phyloP scores from a whole-genome alignment of 805 yeast species.

The Metschnikowia orientalis region DNA sequence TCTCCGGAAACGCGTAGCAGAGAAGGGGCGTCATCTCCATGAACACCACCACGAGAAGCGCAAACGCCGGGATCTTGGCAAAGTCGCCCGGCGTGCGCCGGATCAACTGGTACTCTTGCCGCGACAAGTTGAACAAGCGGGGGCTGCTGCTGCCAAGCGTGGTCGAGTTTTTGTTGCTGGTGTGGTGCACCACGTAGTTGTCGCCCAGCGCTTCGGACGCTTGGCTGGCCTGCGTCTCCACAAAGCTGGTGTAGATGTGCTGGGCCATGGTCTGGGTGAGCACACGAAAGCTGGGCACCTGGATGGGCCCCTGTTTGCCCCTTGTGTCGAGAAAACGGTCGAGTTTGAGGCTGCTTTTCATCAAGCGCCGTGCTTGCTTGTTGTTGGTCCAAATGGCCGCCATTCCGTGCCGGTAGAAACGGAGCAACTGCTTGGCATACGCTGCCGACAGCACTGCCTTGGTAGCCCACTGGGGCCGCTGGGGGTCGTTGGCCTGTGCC shows the following conservation, averaged over 20 bases:
- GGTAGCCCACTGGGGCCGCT: constrained; percentile 15
- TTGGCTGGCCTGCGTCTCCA: constrained; percentile 28
- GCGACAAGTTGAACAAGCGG: constrained; percentile 35
- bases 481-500: constrained; percentile 20
- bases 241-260: constrained; percentile 30
- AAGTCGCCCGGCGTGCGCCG: constrained; percentile 49
- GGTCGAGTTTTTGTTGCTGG: constrained; percentile 6
- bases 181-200: constrained; percentile 1
- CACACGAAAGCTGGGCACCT: constrained; percentile 31
- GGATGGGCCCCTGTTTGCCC: constrained; percentile 25
- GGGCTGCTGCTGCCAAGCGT: constrained; percentile 14
- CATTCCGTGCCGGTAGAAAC: constrained; percentile 57
- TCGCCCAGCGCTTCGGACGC: not conserved
- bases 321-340: constrained; percentile 17
- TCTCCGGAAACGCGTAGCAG: constrained; percentile 50
- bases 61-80: constrained; percentile 50
- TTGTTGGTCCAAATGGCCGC: constrained; percentile 49
- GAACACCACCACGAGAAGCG: constrained; percentile 42
- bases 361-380: constrained; percentile 16
- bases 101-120: constrained; percentile 49
- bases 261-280: constrained; percentile 35
- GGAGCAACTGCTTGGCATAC: constrained; percentile 43
- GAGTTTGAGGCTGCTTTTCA: constrained; percentile 19
- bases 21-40: constrained; percentile 53
- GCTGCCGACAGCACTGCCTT: constrained; percentile 37